Percentiles rank a stretch among this genome's conserved stretches.
phyloP scores from a whole-genome alignment of 495 filamentous ascomycete genomes.

The Penicillium bovifimosum region DNA sequence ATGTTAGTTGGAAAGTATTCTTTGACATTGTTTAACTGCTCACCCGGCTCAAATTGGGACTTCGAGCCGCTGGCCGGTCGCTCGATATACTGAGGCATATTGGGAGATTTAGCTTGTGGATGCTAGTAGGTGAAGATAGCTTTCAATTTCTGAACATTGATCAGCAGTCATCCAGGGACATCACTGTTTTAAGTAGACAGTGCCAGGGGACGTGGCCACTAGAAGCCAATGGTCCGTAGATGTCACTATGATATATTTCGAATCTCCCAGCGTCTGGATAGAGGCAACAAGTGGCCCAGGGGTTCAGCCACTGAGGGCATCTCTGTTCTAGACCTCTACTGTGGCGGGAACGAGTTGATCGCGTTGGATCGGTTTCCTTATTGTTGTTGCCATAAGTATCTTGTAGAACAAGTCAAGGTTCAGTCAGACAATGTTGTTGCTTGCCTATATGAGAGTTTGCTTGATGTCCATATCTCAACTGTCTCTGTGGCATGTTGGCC shows the following conservation, averaged over 20 bases:
- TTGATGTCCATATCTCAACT: neutral
- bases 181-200: neutral
- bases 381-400: neutral
- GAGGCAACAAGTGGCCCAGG: neutral
- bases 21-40: neutral
- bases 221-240: neutral
- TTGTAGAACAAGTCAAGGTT: neutral
- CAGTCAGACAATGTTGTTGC: neutral
- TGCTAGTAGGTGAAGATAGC: too few species aligned
- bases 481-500: neutral
- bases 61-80: conserved; percentile 21
- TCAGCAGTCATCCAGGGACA: neutral
- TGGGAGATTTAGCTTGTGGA: neutral
- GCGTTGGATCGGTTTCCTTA: neutral
- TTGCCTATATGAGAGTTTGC: neutral
- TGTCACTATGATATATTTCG: conserved; percentile 5
- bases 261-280: neutral
- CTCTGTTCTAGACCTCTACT: neutral
- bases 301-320: neutral
- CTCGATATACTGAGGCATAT: conserved; percentile 20
- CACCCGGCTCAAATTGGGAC: conserved; percentile 27
- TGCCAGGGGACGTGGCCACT: neutral
- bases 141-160: neutral
- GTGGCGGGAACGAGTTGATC: neutral
- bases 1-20: neutral